phyloP scores from a whole-genome alignment of 108 stramenopile species.

The Cyclotella atomus region DNA sequence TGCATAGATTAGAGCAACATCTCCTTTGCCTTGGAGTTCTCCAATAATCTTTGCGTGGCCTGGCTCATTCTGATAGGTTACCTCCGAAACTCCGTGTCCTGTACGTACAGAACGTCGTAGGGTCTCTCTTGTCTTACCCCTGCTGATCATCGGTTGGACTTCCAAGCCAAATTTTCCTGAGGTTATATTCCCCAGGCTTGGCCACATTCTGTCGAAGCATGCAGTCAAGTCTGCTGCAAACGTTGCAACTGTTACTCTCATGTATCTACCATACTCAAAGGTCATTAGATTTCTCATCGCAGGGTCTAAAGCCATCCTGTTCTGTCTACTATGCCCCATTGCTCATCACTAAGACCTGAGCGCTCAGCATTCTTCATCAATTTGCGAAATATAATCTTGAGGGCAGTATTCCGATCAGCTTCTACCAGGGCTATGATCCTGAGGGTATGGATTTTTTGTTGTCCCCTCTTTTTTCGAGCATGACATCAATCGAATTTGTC shows the following conservation, averaged over 20 bases:
- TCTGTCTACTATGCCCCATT: conserved; percentile 7
- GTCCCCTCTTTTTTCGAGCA: conserved; percentile 36
- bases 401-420: conserved; percentile 27
- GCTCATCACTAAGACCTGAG: not conserved
- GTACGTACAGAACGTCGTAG: conserved; percentile 7
- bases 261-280: no score
- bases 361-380: conserved; percentile 10
- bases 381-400: conserved; percentile 17
- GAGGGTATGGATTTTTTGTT: conserved; percentile 9
- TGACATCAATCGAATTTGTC: conserved; percentile 9
- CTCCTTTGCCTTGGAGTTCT: conserved; percentile 26
- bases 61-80: no score
- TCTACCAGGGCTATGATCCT: conserved; percentile 17
- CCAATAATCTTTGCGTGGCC: not conserved
- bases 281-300: conserved; percentile 17
- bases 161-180: not conserved
- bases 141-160: not conserved
- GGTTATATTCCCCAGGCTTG: not conserved
- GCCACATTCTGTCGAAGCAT: no score
- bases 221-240: no score
- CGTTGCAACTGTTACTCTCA: no score
- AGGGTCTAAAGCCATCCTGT: conserved; percentile 17
- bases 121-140: not conserved
- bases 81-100: not conserved
- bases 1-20: not conserved